A percentile compares a stretch with the other conserved stretches of the same genome.
Evolutionary conservation across 768 basidiomycete genomes (phyloP).

Genomic region (Lenzites betulinus): DNA sequence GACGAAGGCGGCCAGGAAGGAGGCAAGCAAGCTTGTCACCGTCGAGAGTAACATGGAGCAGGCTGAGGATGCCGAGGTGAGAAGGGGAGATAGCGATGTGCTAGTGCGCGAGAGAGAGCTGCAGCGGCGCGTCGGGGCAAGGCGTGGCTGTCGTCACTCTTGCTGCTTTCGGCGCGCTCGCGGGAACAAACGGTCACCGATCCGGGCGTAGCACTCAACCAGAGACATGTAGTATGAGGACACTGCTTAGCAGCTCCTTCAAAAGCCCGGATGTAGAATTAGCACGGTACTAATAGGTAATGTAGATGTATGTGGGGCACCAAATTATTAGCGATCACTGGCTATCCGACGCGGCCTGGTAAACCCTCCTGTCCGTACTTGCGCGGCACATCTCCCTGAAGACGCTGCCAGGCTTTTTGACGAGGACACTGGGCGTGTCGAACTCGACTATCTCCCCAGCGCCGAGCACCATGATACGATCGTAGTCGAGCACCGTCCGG

Average conservation of each 20-base stretch:
- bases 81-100: not conserved
- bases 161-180: slow-evolving; percentile 1
- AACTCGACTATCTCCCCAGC: slow-evolving; percentile 76
- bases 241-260: too few species aligned
- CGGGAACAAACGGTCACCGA: not conserved
- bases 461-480: slow-evolving; percentile 72
- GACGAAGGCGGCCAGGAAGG: slow-evolving; percentile 8
- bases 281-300: not conserved
- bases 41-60: slow-evolving; percentile 25
- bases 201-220: not conserved
- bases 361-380: slow-evolving; percentile 40
- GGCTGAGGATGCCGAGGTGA: slow-evolving; percentile 14
- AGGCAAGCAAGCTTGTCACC: slow-evolving; percentile 19
- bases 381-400: slow-evolving; percentile 72
- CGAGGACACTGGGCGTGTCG: slow-evolving; percentile 61
- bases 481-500: slow-evolving; percentile 76
- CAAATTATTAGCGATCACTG: not conserved
- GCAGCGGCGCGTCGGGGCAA: not conserved
- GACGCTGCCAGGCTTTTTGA: slow-evolving; percentile 52
- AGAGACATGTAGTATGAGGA: too few species aligned
- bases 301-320: not conserved
- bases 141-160: not conserved
- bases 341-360: slow-evolving; percentile 13
- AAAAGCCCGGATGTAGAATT: not conserved
- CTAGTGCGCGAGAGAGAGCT: not conserved